These are phyloP conservation scores for Erodium maritimum DNA, from an alignment of 345 rosid genomes.

Conservation along the genomic window DNA sequence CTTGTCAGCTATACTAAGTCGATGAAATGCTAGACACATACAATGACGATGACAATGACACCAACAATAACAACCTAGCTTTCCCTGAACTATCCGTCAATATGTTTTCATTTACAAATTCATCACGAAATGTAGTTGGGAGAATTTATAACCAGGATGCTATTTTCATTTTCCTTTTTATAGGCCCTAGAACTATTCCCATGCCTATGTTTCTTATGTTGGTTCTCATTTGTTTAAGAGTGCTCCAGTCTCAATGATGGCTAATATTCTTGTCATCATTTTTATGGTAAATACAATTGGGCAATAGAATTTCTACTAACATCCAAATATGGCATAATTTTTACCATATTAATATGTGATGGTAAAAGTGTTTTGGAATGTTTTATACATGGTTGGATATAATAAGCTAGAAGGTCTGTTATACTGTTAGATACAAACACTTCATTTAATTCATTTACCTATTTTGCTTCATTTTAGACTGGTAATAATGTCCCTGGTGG, in stretches of 20 bases:
- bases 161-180: too few relatives aligned
- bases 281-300: background rate
- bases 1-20: background rate
- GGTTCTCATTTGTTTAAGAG: background rate
- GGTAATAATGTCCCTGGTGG: conserved; percentile 95
- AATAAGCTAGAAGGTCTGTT: background rate
- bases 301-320: background rate
- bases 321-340: background rate
- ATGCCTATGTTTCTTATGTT: background rate
- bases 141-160: background rate
- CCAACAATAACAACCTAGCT: background rate
- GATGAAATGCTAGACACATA: background rate
- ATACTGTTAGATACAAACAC: background rate
- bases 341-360: background rate
- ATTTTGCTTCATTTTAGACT: conserved; percentile 33
- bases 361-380: background rate
- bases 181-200: background rate
- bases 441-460: background rate
- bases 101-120: too few relatives aligned
- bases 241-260: background rate
- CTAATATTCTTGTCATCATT: background rate
- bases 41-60: background rate
- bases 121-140: background rate
- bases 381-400: background rate
- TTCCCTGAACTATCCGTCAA: too few relatives aligned